A percentile compares a stretch with the other conserved stretches of the same genome.
Evolutionary conservation across 2,329 filamentous ascomycete species (phyloP).

Genomic region (Zymoseptoria pseudotritici): DNA sequence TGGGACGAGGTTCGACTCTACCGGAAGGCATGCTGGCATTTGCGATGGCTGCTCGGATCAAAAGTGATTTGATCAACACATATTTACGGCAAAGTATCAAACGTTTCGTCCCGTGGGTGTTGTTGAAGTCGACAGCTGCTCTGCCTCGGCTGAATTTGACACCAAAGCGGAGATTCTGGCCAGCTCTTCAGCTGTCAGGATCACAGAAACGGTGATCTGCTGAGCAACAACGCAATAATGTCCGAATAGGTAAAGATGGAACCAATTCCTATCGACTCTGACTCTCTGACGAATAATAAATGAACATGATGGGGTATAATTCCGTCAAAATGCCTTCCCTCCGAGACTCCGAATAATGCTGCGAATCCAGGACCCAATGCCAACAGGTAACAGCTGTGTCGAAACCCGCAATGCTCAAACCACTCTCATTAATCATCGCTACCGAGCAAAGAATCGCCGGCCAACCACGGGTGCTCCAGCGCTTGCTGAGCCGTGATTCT

Average conservation of each 20-base stretch:
- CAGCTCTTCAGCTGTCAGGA: background rate
- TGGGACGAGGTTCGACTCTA: conserved; percentile 15
- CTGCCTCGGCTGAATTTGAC: background rate
- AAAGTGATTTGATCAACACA: too few species aligned
- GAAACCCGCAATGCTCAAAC: background rate
- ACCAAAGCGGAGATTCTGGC: background rate
- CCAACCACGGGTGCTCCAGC: conserved; percentile 51
- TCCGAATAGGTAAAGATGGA: background rate
- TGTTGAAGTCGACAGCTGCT: background rate
- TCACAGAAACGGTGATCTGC: background rate
- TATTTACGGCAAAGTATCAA: too few species aligned
- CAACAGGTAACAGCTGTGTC: background rate
- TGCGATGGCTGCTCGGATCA: too few species aligned
- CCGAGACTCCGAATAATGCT: background rate
- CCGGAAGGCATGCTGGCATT: background rate
- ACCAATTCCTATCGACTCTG: background rate
- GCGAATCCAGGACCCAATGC: background rate
- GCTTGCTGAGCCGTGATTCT: conserved; percentile 71
- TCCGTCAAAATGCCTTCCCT: background rate
- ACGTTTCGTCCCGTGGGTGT: background rate
- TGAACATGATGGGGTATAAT: background rate
- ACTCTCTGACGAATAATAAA: background rate
- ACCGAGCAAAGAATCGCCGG: conserved; percentile 4
- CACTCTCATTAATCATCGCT: conserved; percentile 5
- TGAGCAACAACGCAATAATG: background rate